Base-by-base conservation (phyloP, 257 asterid species). In the Solanum habrochaites region DNA sequence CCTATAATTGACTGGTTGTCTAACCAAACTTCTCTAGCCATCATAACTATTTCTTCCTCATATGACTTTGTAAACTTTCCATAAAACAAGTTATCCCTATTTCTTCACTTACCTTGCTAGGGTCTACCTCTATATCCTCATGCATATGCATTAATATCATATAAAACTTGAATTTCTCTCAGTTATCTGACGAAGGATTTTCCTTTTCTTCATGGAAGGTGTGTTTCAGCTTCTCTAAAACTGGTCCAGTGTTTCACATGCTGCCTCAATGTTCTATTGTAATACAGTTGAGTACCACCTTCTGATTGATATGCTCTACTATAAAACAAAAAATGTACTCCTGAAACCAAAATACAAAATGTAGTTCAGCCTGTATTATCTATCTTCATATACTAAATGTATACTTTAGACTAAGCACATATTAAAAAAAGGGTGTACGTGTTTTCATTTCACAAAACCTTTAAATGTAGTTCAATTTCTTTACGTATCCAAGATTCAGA, bases 201-300 rank as follows among this genome's bases (percentile, higher is more conserved):
- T 90, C 87, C 64, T 52, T 86, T 88, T 87, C 85, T 84, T 86
- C 3, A 70, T 88, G 86, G 89, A 90, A 96, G 99, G 98, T 95
- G 83, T 96, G 39, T 87, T 94, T 96, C 91, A 90, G 92, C 83
- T 96, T 94, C 90, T 87, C 92, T 47, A 95, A 94, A 86, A 88
- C 88, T 18, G 98, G 99, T 88, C 97, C 96, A 64, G 91, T 85
- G 56, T 88, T 96, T 89, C 93, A 74, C 90, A 94, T 96, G 99
- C 98, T 98, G 5, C 99, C 99, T 85, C 98, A 98, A 39, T 96
- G 92, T 88, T 95, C 99, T 81, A 91, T 96, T 83, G 95, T 95
- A 58, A 95, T 96, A 90, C 98, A 96, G 96, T 98, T 94, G 66
- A 52, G 91, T 81, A 32, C 83, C 82, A 69, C 78, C 37, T 83